phyloP scores from a whole-genome alignment of 805 yeast genomes.

The Cyberlindnera veronae region DNA sequence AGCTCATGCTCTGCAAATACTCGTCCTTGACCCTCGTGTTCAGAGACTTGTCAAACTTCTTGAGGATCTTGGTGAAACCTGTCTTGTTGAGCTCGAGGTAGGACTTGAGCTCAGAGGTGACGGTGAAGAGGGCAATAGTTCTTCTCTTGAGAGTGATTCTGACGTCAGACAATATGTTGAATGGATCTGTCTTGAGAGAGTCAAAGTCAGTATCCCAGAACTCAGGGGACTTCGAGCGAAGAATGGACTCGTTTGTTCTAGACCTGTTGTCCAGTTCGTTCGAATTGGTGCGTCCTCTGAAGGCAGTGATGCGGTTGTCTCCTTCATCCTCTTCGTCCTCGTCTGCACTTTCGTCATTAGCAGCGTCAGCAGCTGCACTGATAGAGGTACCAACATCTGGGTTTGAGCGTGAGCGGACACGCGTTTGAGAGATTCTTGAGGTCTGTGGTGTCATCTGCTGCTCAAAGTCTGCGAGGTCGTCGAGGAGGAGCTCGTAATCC shows the following conservation, averaged over 20 bases:
- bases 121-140: conserved; percentile 62
- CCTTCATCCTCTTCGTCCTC: conserved; percentile 32
- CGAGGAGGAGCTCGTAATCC: conserved; percentile 52
- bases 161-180: conserved; percentile 28
- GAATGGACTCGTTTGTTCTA: conserved; percentile 15
- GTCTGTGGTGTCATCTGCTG: conserved; percentile 13
- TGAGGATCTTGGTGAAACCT: conserved; percentile 86
- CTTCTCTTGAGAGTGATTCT: conserved; percentile 64
- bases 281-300: conserved; percentile 26
- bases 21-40: conserved; percentile 55
- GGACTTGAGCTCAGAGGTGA: conserved; percentile 77
- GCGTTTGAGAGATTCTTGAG: background rate
- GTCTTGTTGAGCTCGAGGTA: conserved; percentile 80
- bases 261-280: conserved; percentile 18
- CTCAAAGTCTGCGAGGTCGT: conserved; percentile 64
- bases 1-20: conserved; percentile 47
- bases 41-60: conserved; percentile 86
- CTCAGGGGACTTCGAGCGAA: conserved; percentile 25
- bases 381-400: conserved; percentile 12
- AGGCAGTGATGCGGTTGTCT: conserved; percentile 13
- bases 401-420: conserved; percentile 17
- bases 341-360: conserved; percentile 20
- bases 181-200: conserved; percentile 20
- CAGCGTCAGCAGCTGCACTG: background rate
- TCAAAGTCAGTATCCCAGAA: conserved; percentile 26